Evolutionary conservation across 257 asterid genomes (phyloP).

Genomic region (Buddleja alternifolia): DNA sequence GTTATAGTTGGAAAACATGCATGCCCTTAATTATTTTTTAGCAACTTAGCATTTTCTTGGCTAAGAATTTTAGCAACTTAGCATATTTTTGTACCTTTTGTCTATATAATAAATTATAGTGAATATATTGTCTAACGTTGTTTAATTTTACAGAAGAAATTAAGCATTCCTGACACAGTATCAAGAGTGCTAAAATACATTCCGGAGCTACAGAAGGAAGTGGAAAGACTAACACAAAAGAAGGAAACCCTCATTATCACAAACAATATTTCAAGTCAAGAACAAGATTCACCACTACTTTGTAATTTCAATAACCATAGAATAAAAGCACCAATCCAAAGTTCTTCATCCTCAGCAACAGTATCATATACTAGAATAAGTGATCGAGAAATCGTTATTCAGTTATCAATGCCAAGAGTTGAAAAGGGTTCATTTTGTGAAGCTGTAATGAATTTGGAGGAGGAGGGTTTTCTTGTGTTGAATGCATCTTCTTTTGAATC

Average conservation of each 20-base stretch:
- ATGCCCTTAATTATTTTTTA: no score
- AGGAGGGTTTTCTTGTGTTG: conserved; percentile 44
- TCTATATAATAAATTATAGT: no score
- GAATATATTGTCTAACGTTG: no score
- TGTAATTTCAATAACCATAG: not conserved
- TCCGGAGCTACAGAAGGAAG: conserved; percentile 58
- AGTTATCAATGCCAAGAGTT: conserved; percentile 31
- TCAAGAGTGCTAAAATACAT: conserved; percentile 57
- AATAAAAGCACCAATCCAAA: not conserved
- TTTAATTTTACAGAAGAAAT: conserved; percentile 45
- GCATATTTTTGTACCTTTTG: no score
- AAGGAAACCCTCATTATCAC: conserved; percentile 35
- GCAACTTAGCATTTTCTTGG: no score
- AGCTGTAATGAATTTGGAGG: conserved; percentile 39
- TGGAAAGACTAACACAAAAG: conserved; percentile 38
- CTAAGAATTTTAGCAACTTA: no score
- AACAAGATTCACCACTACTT: not conserved
- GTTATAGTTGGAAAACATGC: no score
- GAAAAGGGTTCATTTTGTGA: conserved; percentile 26
- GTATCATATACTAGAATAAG: conserved; percentile 36
- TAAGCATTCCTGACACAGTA: conserved; percentile 61
- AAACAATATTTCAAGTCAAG: conserved; percentile 23
- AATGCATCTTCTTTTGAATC: conserved; percentile 48
- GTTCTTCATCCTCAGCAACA: conserved; percentile 29
- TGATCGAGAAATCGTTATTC: conserved; percentile 44